Evolutionary conservation across 345 rosid genomes (phyloP).

Genomic region (Salix dunnii): DNA sequence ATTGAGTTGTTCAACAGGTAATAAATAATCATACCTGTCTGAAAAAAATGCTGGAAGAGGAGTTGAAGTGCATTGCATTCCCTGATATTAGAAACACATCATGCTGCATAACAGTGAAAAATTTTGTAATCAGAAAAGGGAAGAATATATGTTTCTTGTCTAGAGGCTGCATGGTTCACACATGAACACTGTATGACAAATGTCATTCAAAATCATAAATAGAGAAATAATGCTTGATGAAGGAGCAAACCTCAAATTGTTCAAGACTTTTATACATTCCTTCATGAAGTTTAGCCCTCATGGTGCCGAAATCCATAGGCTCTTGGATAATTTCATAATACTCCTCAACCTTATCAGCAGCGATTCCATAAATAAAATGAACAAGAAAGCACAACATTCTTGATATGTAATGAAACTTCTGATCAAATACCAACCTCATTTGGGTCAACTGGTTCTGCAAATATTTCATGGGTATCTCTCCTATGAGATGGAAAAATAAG

Average conservation of each 20-base stretch:
- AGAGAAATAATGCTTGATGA: constrained; percentile 6
- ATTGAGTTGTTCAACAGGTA: not conserved
- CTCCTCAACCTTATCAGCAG: constrained; percentile 46
- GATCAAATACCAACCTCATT: constrained; percentile 39
- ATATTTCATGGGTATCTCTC: constrained; percentile 60
- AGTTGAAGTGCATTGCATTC: constrained; percentile 68
- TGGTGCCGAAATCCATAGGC: constrained; percentile 80
- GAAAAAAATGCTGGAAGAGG: constrained; percentile 47
- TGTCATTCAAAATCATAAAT: not conserved
- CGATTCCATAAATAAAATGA: constrained; percentile 6
- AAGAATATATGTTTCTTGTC: not conserved
- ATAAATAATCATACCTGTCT: constrained; percentile 46
- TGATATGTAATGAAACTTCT: constrained; percentile 1
- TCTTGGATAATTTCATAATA: constrained; percentile 57
- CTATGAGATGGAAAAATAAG: constrained; percentile 24
- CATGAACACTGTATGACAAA: not conserved
- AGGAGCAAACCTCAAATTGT: constrained; percentile 57
- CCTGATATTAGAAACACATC: constrained; percentile 49
- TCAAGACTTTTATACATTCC: constrained; percentile 59
- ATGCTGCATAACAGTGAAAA: constrained; percentile 34
- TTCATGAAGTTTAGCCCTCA: constrained; percentile 84
- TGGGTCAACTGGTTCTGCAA: constrained; percentile 61
- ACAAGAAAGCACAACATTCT: constrained; percentile 5
- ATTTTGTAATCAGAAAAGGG: constrained; percentile 6
- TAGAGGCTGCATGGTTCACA: not conserved